These are phyloP conservation scores for Adansonia rubrostipa DNA, from an alignment of 441 rosid genomes.

Conservation along the genomic window DNA sequence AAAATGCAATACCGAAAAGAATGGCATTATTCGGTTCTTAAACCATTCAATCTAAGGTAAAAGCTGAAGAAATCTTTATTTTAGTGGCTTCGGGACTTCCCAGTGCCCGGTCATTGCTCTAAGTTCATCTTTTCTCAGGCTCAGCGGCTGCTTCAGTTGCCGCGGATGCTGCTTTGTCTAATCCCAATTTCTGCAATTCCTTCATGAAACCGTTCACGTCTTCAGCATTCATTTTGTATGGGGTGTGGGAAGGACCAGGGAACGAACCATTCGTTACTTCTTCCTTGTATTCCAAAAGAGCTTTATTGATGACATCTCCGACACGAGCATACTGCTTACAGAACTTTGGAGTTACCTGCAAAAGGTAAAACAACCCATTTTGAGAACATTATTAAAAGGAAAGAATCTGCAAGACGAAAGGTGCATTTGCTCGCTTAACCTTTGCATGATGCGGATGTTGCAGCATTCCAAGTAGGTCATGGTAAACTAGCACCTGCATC, in stretches of 20 bases:
- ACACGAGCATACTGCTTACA: constrained; percentile 78
- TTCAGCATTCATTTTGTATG: constrained; percentile 60
- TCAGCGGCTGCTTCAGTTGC: constrained; percentile 68
- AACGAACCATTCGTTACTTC: constrained; percentile 72
- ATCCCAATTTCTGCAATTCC: constrained; percentile 70
- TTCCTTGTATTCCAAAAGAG: constrained; percentile 69
- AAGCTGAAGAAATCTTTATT: background rate
- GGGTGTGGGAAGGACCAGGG: constrained; percentile 74
- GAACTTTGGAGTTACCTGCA: constrained; percentile 94
- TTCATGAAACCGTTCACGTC: constrained; percentile 60
- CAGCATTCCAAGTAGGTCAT: constrained; percentile 91
- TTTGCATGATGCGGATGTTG: constrained; percentile 98
- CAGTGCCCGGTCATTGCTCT: constrained; percentile 12
- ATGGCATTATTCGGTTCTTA: background rate
- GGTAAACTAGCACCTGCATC: constrained; percentile 82
- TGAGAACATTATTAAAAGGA: background rate
- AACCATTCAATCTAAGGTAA: background rate
- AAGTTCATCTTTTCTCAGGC: constrained; percentile 43
- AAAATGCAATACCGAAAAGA: background rate
- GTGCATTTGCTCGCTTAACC: constrained; percentile 41
- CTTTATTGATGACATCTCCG: constrained; percentile 78
- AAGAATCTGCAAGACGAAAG: background rate
- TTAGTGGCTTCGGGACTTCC: background rate
- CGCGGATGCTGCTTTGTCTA: constrained; percentile 70
- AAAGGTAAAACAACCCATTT: background rate